Percentiles rank a stretch among this genome's conserved stretches.
These are phyloP conservation scores for Apiotrichum mycotoxinovorans DNA, from an alignment of 1,284 basidiomycete species.

Conservation along the genomic window DNA sequence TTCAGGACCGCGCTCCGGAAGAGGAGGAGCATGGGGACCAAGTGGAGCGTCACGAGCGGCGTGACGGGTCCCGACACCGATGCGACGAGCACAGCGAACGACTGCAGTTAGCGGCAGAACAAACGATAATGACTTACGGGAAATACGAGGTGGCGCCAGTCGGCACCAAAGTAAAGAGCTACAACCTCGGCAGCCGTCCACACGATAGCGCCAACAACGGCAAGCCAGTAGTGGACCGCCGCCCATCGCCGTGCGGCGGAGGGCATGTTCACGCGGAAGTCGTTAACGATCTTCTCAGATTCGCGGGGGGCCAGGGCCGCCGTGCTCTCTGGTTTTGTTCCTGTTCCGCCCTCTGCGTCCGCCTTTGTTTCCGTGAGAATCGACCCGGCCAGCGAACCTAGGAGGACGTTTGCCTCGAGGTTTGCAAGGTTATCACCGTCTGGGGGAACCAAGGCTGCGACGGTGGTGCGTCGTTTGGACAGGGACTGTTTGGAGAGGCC, in stretches of 20 bases:
- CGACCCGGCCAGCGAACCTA: slow-evolving; percentile 28
- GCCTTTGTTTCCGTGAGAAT: neutral
- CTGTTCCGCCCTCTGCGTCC: neutral
- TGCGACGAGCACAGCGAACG: slow-evolving; percentile 13
- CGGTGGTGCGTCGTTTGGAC: neutral
- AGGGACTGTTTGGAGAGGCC: neutral
- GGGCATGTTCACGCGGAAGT: slow-evolving; percentile 23
- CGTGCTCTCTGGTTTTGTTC: neutral
- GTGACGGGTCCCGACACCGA: slow-evolving; percentile 31
- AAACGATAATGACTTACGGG: slow-evolving; percentile 26
- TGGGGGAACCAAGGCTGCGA: slow-evolving; percentile 28
- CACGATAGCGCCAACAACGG: slow-evolving; percentile 25
- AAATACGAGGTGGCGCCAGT: slow-evolving; percentile 28
- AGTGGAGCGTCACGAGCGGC: slow-evolving; percentile 40
- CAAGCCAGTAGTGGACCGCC: slow-evolving; percentile 19
- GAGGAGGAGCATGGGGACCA: slow-evolving; percentile 40
- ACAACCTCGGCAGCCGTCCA: slow-evolving; percentile 27
- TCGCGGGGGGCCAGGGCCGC: slow-evolving; percentile 20
- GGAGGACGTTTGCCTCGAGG: slow-evolving; percentile 42
- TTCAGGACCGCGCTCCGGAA: slow-evolving; percentile 33
- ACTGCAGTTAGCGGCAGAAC: neutral
- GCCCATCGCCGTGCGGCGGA: slow-evolving; percentile 23
- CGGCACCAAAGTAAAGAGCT: slow-evolving; percentile 11
- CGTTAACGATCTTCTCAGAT: slow-evolving; percentile 29
- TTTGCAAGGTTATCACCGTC: slow-evolving; percentile 31